Percentiles rank a stretch among this genome's conserved stretches.
phyloP scores from a whole-genome alignment of 495 filamentous ascomycete species.

The Bryoglossum gracile region DNA sequence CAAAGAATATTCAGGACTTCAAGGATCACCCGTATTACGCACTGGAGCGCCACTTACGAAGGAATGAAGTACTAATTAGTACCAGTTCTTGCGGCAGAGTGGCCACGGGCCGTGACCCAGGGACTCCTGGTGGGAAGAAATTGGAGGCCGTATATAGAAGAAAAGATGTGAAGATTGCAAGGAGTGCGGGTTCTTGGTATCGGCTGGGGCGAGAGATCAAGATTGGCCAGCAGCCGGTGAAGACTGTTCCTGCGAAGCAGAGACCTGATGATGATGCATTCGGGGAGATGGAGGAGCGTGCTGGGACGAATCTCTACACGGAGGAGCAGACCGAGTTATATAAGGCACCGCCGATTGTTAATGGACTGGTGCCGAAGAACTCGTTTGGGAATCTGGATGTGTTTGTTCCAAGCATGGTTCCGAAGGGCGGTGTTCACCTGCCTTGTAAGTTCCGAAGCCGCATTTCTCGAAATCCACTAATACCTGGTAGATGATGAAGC shows the following conservation, averaged over 20 bases:
- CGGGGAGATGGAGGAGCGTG: constrained; percentile 33
- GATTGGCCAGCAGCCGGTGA: constrained; percentile 66
- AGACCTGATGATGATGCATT: constrained; percentile 30
- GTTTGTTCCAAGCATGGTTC: constrained; percentile 90
- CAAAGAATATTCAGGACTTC: constrained; percentile 81
- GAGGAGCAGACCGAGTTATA: constrained; percentile 71
- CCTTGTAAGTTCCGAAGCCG: constrained; percentile 21
- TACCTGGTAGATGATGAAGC: constrained; percentile 48
- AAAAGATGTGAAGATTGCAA: constrained; percentile 65
- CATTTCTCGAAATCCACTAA: constrained; percentile 7
- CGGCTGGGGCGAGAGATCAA: constrained; percentile 72
- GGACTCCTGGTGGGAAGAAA: constrained; percentile 43
- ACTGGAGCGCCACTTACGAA: constrained; percentile 77
- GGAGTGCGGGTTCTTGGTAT: constrained; percentile 81
- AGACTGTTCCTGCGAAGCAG: constrained; percentile 47
- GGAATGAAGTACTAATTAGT: constrained; percentile 68
- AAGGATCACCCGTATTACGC: constrained; percentile 89
- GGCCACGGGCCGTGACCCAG: constrained; percentile 49
- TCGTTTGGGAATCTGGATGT: constrained; percentile 83
- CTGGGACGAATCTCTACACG: constrained; percentile 58
- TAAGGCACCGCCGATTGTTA: constrained; percentile 62
- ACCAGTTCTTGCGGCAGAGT: constrained; percentile 71
- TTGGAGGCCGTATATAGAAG: constrained; percentile 68
- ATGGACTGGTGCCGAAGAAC: constrained; percentile 77
- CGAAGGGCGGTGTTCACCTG: constrained; percentile 70